Evolutionary conservation across 495 filamentous ascomycete species (phyloP).

Genomic region (Xeromyces bisporus): DNA sequence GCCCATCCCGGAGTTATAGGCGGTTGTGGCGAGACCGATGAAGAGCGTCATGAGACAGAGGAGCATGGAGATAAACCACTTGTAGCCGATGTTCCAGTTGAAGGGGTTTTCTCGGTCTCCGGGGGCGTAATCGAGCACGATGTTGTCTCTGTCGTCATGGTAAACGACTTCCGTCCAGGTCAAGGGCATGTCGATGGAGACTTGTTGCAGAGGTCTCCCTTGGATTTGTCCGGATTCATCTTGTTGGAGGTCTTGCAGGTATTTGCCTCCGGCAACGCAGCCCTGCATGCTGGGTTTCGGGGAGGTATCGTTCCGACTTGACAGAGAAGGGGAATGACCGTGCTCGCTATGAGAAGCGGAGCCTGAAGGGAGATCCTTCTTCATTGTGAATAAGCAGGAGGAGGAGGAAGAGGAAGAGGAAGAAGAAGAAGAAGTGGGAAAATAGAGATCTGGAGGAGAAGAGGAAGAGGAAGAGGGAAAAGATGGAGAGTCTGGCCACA

Average conservation of each 20-base stretch:
- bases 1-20: conserved; percentile 27
- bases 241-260: conserved; percentile 9
- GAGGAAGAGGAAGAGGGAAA: not conserved
- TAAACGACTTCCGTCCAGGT: conserved; percentile 15
- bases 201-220: conserved; percentile 15
- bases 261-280: conserved; percentile 21
- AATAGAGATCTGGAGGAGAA: not conserved
- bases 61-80: conserved; percentile 24
- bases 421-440: not conserved
- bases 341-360: not conserved
- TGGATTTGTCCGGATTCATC: conserved; percentile 6
- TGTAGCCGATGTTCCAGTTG: conserved; percentile 23
- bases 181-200: conserved; percentile 27
- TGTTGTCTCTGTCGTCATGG: conserved; percentile 15
- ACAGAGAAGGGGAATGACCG: not conserved
- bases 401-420: not conserved
- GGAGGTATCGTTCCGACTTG: not conserved
- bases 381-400: not conserved
- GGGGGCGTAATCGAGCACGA: conserved; percentile 22
- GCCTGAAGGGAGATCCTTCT: not conserved
- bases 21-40: conserved; percentile 31
- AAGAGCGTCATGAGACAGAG: conserved; percentile 32
- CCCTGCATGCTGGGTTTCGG: conserved; percentile 4
- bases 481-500: too few relatives aligned
- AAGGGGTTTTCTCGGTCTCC: conserved; percentile 29